Conservation (phyloP, 768 basidiomycete genomes). For the Agaricus bisporus region DNA sequence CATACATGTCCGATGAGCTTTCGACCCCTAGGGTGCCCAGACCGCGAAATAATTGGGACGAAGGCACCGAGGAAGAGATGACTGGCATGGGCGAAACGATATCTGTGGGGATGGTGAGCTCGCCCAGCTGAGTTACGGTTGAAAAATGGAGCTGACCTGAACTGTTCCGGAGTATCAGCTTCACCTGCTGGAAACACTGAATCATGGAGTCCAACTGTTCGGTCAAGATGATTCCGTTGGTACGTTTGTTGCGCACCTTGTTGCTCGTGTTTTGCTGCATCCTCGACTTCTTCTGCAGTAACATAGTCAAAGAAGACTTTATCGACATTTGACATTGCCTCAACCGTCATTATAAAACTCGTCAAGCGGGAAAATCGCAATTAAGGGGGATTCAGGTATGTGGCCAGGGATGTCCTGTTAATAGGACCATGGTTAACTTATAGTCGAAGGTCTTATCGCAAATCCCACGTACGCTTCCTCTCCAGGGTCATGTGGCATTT, state of each 20-base stretch:
- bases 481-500: background rate
- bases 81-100: constrained; percentile 49
- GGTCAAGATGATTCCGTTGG: too few species aligned
- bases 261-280: constrained; percentile 41
- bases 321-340: background rate
- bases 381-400: background rate
- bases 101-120: background rate
- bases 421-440: too few species aligned
- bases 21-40: constrained; percentile 16
- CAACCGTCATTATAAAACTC: background rate
- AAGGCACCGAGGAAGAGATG: constrained; percentile 69
- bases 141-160: constrained; percentile 32
- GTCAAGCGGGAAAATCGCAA: background rate
- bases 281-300: constrained; percentile 31
- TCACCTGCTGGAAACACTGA: constrained; percentile 58
- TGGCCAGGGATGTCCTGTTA: background rate
- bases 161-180: constrained; percentile 50
- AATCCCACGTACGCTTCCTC: background rate
- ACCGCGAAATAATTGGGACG: constrained; percentile 15
- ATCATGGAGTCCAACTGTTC: background rate
- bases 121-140: background rate
- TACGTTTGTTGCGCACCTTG: constrained; percentile 15
- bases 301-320: constrained; percentile 36
- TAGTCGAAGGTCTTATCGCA: too few species aligned
- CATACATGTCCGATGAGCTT: constrained; percentile 60